Conservation (phyloP, 768 basidiomycete genomes). For the Hydnum rufescens region DNA sequence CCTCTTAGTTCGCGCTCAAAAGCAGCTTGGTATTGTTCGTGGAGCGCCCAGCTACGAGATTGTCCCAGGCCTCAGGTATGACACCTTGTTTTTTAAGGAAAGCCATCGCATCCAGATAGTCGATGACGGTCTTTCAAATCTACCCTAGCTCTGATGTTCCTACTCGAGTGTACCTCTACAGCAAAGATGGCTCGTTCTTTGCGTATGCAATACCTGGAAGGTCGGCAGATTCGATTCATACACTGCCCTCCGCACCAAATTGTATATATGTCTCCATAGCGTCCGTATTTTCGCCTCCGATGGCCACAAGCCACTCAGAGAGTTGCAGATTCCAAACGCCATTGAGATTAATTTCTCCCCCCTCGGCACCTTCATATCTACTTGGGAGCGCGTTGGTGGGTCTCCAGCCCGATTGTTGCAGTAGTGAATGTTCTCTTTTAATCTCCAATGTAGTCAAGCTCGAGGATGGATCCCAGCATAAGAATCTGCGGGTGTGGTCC, state of each 20-base stretch:
- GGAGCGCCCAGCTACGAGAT: constrained; percentile 59
- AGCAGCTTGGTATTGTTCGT: constrained; percentile 68
- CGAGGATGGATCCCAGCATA: constrained; percentile 80
- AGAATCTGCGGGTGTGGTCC: constrained; percentile 84
- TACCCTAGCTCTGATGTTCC: constrained; percentile 39
- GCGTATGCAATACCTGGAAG: constrained; percentile 60
- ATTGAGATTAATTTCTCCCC: constrained; percentile 86
- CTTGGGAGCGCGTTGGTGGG: constrained; percentile 79
- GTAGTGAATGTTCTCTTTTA: neutral
- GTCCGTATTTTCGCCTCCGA: constrained; percentile 62
- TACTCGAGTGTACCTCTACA: constrained; percentile 62
- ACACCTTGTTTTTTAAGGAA: constrained; percentile 26
- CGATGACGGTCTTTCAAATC: neutral
- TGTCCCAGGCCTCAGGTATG: no score
- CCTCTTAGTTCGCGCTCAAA: constrained; percentile 66
- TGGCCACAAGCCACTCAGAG: constrained; percentile 47
- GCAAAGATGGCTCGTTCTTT: constrained; percentile 68
- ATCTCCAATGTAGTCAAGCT: constrained; percentile 38
- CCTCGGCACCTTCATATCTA: constrained; percentile 78
- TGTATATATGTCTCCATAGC: constrained; percentile 21
- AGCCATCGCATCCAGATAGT: constrained; percentile 7
- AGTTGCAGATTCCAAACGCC: constrained; percentile 53
- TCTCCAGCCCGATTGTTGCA: constrained; percentile 5
- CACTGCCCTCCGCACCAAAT: constrained; percentile 8
- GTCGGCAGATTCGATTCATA: constrained; percentile 27